Percentiles rank a stretch among this genome's conserved stretches.
Conservation (phyloP, 129 eudicot species). For the Kitagawia praeruptora region DNA sequence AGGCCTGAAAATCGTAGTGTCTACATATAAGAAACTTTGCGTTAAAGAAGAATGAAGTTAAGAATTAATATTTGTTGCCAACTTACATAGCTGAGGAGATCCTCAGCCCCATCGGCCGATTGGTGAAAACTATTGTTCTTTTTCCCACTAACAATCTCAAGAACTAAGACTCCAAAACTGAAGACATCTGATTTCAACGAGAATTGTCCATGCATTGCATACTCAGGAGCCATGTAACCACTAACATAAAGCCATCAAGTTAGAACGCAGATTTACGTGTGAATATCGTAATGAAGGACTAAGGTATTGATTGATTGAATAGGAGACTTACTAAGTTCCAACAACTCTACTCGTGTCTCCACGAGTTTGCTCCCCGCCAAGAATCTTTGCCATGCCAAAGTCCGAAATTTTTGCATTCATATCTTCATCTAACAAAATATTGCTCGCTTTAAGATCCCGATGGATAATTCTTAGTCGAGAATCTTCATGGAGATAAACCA, state of each 20-base stretch:
- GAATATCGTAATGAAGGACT: background rate
- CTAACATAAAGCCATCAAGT: background rate
- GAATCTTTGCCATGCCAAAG: slow-evolving; percentile 30
- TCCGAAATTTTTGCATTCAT: slow-evolving; percentile 30
- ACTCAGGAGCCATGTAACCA: slow-evolving; percentile 39
- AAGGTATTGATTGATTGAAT: background rate
- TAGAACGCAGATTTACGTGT: background rate
- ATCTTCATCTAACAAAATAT: slow-evolving; percentile 15
- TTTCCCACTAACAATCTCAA: slow-evolving; percentile 15
- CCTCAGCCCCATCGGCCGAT: background rate
- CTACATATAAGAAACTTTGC: background rate
- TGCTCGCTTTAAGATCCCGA: slow-evolving; percentile 30
- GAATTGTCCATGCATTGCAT: slow-evolving; percentile 14
- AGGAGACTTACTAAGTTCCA: slow-evolving; percentile 28
- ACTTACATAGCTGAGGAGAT: slow-evolving; percentile 6
- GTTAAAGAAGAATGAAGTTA: background rate
- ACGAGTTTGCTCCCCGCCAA: slow-evolving; percentile 11
- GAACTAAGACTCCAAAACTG: slow-evolving; percentile 15
- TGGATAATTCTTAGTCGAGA: slow-evolving; percentile 28
- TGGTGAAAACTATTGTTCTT: slow-evolving; percentile 1
- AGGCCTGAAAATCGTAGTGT: slow-evolving; percentile 8
- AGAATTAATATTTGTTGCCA: background rate
- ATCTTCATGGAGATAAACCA: slow-evolving; percentile 33
- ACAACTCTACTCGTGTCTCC: slow-evolving; percentile 22
- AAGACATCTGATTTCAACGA: slow-evolving; percentile 14